Base-by-base conservation (phyloP, 495 filamentous ascomycete genomes). In the Delitschia confertaspora region DNA sequence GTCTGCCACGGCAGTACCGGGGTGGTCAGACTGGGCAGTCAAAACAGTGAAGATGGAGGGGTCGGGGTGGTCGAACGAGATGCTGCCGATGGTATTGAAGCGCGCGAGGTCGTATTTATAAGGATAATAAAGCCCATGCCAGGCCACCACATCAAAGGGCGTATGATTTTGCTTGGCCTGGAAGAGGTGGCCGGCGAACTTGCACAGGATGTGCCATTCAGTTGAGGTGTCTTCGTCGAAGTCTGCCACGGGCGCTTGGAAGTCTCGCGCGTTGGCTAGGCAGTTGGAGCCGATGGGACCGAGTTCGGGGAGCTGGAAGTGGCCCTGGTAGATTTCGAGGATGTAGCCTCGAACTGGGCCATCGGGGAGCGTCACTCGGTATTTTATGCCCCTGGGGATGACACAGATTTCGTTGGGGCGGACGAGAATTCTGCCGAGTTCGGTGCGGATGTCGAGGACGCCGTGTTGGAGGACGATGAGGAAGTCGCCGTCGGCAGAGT, bases 401-500 rank as follows among this genome's bases (percentile, higher is more conserved):
- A 95, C 83, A 45, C 76, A 79, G 39, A 95, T 91, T 64, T 95
- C 88, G 64, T 87, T 85, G 0, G 88, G 86, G 13, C 87, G 74
- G 7, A 95, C 75, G n/a, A 91, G 66, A 14, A 95, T 65, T 48
- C 75, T 74, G 8, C 88, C 88, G 21, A 93, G 64, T 63, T 95
- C 88, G 0, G 88, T 88, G 53, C 82, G 80, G 41, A 95, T 85
- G 55, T 93, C 82, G 34, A 95, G 70, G 23, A 77, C 76, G 11
- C 88, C 88, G 52, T 88, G 79, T 59, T 93, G 86, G 0, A 78
- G 72, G 8, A 93, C 87, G 49, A 95, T 80, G 29, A 95, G 64
- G 56, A 93, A 78, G 62, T 95, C 88, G 0, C 88, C 88, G 56
- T 95, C 88, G 0, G 85, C 80, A n/a, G 80, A 86, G 64, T 89